Evolutionary conservation across 2,329 filamentous ascomycete species (phyloP).

Genomic region (Ustulina deusta): DNA sequence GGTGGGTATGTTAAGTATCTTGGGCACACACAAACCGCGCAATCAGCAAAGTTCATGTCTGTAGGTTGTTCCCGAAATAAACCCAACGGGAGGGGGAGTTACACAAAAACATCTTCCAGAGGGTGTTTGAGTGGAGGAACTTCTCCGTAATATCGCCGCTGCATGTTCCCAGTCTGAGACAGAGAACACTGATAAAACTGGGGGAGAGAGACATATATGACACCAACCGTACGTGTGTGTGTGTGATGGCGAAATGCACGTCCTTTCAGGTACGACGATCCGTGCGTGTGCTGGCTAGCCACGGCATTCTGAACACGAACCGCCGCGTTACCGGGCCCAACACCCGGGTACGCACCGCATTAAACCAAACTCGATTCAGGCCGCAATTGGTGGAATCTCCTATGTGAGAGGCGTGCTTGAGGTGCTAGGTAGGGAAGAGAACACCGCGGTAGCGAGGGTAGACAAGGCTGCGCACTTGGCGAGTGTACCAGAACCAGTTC

Average conservation of each 20-base stretch:
- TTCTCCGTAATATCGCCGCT: not conserved
- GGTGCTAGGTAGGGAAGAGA: not conserved
- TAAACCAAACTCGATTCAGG: conserved; percentile 19
- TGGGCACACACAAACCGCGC: not conserved
- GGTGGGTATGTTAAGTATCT: not conserved
- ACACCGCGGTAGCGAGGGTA: conserved; percentile 16
- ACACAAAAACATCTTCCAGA: not conserved
- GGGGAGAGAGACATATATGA: not conserved
- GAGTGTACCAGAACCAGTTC: conserved; percentile 7
- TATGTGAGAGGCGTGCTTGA: not conserved
- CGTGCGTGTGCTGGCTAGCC: not conserved
- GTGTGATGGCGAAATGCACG: not conserved
- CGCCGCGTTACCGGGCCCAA: not conserved
- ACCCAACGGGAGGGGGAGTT: not conserved
- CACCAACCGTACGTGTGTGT: not conserved
- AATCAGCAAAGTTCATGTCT: not conserved
- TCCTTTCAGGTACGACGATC: not conserved
- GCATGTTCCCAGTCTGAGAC: not conserved
- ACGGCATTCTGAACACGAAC: conserved; percentile 32
- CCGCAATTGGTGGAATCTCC: not conserved
- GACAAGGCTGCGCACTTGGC: conserved; percentile 38
- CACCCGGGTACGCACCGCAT: conserved; percentile 42
- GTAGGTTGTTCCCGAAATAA: not conserved
- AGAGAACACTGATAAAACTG: not conserved
- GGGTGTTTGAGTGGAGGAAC: not conserved